Base-by-base conservation (phyloP, 345 rosid species). In the Angophora floribunda region DNA sequence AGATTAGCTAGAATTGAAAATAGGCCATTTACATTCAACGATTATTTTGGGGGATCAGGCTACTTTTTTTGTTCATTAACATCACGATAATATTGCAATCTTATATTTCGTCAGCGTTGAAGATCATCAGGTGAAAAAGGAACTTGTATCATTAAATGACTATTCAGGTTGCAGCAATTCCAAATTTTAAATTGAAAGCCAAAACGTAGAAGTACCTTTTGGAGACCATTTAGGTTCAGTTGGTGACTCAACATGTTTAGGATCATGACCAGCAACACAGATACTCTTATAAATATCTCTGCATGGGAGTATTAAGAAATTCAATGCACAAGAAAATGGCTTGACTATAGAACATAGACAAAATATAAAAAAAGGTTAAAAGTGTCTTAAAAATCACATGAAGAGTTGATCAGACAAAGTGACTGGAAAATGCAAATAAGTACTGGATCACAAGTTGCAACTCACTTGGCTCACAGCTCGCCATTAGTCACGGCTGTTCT, bases 221-320 rank as follows among this genome's bases (percentile, higher is more conserved):
- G 98, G 88, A 45, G 99, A 98, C 99, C 99, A 98, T 92, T 95
- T 96, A 7, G 98, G 99, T 89, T 98, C 99, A 61, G 96, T 95
- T 75, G 99, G 98, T 70, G 99, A 95, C 93, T 98, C 99, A 61
- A 95, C 90, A 87, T 92, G 82, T n/a, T 93, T 90, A 75, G 96
- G 93, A 93, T 96, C 96, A 91, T 78, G 89, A 88, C 99, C 98
- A 90, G 99, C 96, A 86, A 98, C 93, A 89, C 98, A 97, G 44
- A 91, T 85, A 22, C 95, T 94, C 59, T 93, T 94, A 89, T 91
- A 89, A 87, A 96, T 85, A 85, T 92, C 96, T 89, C 99, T 97
- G 93, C 91, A 88, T 70, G 32, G 87, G 24, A 88, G 51, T 57
- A 91, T 24, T 61, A 86, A 86, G 57, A 57, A 32, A n/a, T 24